A percentile compares a stretch with the other conserved stretches of the same genome.
phyloP scores from a whole-genome alignment of 192 early-diverging fungal genomes.

The Spizellomyces punctatus region DNA sequence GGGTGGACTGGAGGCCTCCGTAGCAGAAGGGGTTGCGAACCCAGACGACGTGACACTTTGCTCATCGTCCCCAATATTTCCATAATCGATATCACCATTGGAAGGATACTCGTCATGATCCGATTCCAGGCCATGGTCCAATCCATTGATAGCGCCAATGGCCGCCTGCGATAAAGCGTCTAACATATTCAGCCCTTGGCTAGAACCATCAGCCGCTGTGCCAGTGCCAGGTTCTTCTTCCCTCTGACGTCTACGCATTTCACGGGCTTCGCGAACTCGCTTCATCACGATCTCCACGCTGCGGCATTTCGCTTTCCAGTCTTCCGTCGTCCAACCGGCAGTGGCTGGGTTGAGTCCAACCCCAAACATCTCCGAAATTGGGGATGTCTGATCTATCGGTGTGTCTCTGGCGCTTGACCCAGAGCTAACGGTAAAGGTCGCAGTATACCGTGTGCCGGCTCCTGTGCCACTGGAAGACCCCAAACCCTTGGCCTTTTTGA shows the following conservation, averaged over 20 bases:
- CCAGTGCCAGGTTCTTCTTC: neutral
- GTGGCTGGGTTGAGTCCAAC: slow-evolving; percentile 18
- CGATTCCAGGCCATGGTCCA: slow-evolving; percentile 1
- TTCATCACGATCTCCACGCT: slow-evolving; percentile 39
- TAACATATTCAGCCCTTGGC: slow-evolving; percentile 11
- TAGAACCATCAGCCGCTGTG: neutral
- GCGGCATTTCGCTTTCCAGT: slow-evolving; percentile 29
- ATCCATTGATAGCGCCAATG: neutral
- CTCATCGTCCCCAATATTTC: neutral
- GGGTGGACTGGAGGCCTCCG: neutral
- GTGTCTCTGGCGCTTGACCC: neutral
- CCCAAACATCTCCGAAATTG: slow-evolving; percentile 18
- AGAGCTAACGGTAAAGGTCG: slow-evolving; percentile 4
- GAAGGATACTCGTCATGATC: slow-evolving; percentile 6
- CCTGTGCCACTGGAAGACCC: neutral
- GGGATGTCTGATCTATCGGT: neutral
- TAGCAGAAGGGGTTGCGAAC: neutral
- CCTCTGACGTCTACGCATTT: slow-evolving; percentile 11
- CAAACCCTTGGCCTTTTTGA: slow-evolving; percentile 1
- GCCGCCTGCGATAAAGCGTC: slow-evolving; percentile 2
- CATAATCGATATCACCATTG: neutral
- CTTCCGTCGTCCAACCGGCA: slow-evolving; percentile 30
- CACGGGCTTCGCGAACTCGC: slow-evolving; percentile 27
- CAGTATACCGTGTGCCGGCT: neutral
- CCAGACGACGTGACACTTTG: slow-evolving; percentile 1